Base-by-base conservation (phyloP, 2,329 filamentous ascomycete genomes). In the Nothomitra cinnamomea region DNA sequence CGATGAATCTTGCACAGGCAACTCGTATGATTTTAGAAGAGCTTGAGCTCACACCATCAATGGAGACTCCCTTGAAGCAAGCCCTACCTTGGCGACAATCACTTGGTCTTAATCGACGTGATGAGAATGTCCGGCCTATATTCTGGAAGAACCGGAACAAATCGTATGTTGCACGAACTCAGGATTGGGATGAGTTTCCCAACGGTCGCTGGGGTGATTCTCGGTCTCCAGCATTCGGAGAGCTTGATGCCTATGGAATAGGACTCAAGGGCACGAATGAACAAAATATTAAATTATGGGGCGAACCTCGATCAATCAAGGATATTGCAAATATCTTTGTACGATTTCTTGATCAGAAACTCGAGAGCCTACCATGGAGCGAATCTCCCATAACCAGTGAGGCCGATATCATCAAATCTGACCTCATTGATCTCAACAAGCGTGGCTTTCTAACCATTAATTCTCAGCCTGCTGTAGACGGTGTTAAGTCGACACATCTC, bases 181-280 rank as follows among this genome's bases (percentile, higher is more conserved):
- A 95, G 65, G 90, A 95, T 61, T 98, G 92, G 92, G 92, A 98
- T 62, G 92, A 98, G 67, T 98, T 95, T 62, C 92, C 92, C 54
- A 98, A 98, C 73, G 92, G 92, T 48, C 85, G 92, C 67, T 98
- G 92, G 92, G 94, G 92, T 69, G 92, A 98, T 68, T 90, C 89
- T 52, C 80, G 92, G 58, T 96, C 90, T 55, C 92, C 92, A 57
- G 92, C 92, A 51, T 98, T 95, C 63, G 92, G 92, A 62, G 88
- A 95, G 68, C 73, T 96, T 52, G 90, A 96, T 68, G 82, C 87
- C 7, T 96, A 98, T 64, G 90, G 89, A 43, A 87, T 96, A 61
- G 88, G 89, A 45, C 70, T 98, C 61, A 94, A 90, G 60, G 92
- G 92, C 28, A 94, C 87, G 52, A 98, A 95, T 65, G 89, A 95